Conservation (phyloP, 1,139 yeast species). For the Blastobotrys persicus region DNA sequence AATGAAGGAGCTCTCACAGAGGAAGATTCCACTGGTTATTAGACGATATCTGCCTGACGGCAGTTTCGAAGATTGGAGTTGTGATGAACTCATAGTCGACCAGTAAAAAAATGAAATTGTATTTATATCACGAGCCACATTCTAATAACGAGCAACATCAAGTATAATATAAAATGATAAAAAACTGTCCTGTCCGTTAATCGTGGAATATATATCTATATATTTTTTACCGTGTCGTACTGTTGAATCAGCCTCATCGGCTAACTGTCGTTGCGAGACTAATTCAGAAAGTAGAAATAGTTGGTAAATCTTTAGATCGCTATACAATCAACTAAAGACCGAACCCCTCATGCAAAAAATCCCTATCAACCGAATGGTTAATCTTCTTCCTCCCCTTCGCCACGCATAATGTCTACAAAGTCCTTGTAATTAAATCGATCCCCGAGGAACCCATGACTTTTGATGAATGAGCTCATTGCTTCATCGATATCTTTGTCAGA, state of each 20-base stretch:
- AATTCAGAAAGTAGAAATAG: no score
- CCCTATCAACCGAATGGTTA: no score
- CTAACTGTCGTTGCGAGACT: no score
- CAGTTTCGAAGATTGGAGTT: constrained; percentile 97
- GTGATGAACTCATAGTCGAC: constrained; percentile 94
- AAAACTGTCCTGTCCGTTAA: no score
- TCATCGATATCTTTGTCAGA: constrained; percentile 50
- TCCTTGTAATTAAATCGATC: constrained; percentile 60
- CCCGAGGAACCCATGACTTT: constrained; percentile 51
- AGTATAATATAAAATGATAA: no score
- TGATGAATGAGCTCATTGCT: constrained; percentile 54
- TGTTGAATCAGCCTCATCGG: no score
- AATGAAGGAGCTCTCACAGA: constrained; percentile 91
- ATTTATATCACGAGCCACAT: neutral
- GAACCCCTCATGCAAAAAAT: no score
- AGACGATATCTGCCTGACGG: constrained; percentile 98
- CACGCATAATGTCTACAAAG: constrained; percentile 28
- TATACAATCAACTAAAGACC: no score
- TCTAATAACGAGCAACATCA: neutral
- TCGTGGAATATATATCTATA: no score
- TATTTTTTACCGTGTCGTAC: no score
- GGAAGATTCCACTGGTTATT: constrained; percentile 91
- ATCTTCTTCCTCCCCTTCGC: constrained; percentile 6
- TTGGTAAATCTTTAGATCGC: no score
- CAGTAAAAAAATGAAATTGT: constrained; percentile 40